Base-by-base conservation (phyloP, 352 stramenopile species). In the Globisporangium recalcitrans region DNA sequence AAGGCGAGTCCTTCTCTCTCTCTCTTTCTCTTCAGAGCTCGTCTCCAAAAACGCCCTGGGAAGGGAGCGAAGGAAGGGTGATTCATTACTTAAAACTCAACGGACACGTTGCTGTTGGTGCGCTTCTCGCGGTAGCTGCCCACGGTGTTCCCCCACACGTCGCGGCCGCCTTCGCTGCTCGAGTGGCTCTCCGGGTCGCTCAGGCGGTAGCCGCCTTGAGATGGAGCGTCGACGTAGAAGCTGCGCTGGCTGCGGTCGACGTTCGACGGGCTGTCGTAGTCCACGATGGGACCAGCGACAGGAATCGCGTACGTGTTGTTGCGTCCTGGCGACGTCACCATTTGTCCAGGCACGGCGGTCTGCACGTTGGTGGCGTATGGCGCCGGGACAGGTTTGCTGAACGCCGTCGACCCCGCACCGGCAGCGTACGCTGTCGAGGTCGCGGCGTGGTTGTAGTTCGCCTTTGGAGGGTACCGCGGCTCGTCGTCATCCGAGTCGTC, bases 401-500 rank as follows among this genome's bases (percentile, higher is more conserved):
- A 80, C 49, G 65, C 56, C 14, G 74, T 79, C 31, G 69, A 11
- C 22, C 22, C 63, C 0, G 66, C 21, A 46, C 48, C 6, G 52
- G 65, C 24, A 51, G 63, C 24, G 67, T 22, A 64, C 22, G 55
- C 48, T n/a, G 42, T 67, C 21, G 60, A 55, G 31, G 60, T 62
- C 32, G 60, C n/a, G 6, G 60, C 10, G 29, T 61, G 60, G 52
- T 61, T 66, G 52, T 66, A 66, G n/a, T 34, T 46, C 42, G 62
- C 26, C 65, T 71, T 63, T 9, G 27, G 60, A 52, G 52, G 65
- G 53, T 52, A 71, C 13, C 51, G 52, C 53, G 13, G 60, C 24
- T 74, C 70, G 10, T 88, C 81, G 49, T 86, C 73, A 54, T 88
- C 78, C 62, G 75, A 87, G 62, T 88, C 77, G 9, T 87, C 79